Base-by-base conservation (phyloP, 805 yeast species). In the Metschnikowia baotianmanensis region DNA sequence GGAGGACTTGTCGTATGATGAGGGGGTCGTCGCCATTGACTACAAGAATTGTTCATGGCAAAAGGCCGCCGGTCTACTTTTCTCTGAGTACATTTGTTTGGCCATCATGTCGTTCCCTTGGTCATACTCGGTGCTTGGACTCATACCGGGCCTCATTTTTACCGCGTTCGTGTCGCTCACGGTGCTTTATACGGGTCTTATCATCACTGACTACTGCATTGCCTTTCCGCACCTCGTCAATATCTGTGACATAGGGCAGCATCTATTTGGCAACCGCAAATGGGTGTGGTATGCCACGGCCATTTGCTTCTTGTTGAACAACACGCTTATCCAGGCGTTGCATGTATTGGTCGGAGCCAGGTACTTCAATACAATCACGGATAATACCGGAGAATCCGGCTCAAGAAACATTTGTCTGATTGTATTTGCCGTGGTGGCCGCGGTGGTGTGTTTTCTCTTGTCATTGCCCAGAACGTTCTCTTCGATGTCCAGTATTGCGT, bases 41-140 rank as follows among this genome's bases (percentile, higher is more conserved):
- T 77, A 74, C 49, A 59, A 74, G 36, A 62, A 71, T 16, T 76
- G 82, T 47, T 70, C 80, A 20, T 78, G 82, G 82, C 74, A 71
- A 48, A 74, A 69, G 46, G 76, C 83, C 0, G 79, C 83, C 1
- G 81, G 80, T n/a, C 63, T 78, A 29, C 59, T 78, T 38, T 75
- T 78, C 46, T 73, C 80, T 1, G 83, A 78, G 55, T 78, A 78
- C 55, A 76, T 78, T 23, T 79, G 82, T 50, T 63, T 78, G 45
- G 83, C 83, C 11, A 76, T 77, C 43, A 69, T 78, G 78, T 74
- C 81, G n/a, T 78, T 78, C 55, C 84, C 84, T 0, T 77, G 82
- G 82, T 74, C 81, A 9, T 78, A 75, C 50, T 76, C 82, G 3
- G 78, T 78, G 3, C 58, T 78, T 15, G 84, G 84, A 0, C 57